Evolutionary conservation across 345 rosid species (phyloP).

Genomic region (Aquilaria malaccensis): DNA sequence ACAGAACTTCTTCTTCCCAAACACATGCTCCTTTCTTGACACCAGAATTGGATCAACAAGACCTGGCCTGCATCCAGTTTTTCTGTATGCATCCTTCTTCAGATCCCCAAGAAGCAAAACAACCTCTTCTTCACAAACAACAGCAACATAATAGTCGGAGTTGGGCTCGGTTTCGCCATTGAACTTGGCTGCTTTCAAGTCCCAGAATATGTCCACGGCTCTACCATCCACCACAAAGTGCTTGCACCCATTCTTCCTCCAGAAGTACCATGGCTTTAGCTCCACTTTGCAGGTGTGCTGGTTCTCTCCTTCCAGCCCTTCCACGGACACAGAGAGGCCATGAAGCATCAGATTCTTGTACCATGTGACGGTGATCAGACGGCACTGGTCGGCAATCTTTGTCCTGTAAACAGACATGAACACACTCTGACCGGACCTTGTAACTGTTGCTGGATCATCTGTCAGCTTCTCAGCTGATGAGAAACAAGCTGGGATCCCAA

Average conservation of each 20-base stretch:
- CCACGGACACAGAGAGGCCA: slow-evolving; percentile 49
- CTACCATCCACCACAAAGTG: slow-evolving; percentile 40
- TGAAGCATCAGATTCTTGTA: slow-evolving; percentile 57
- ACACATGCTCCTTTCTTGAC: slow-evolving; percentile 59
- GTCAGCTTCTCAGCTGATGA: slow-evolving; percentile 38
- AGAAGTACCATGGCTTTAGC: slow-evolving; percentile 71
- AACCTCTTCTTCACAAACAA: slow-evolving; percentile 71
- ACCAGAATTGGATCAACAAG: slow-evolving; percentile 56
- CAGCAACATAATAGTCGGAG: slow-evolving; percentile 71
- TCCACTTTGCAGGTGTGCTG: slow-evolving; percentile 52
- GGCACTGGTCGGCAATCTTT: slow-evolving; percentile 50
- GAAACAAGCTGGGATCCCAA: slow-evolving; percentile 61
- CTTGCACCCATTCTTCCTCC: slow-evolving; percentile 73
- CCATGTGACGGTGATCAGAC: slow-evolving; percentile 57
- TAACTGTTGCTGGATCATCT: slow-evolving; percentile 41
- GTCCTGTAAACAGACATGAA: slow-evolving; percentile 55
- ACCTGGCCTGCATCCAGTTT: slow-evolving; percentile 62
- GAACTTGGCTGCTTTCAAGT: slow-evolving; percentile 57
- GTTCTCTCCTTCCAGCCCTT: slow-evolving; percentile 39
- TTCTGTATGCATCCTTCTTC: slow-evolving; percentile 65
- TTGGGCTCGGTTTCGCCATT: slow-evolving; percentile 60
- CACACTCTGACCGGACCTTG: slow-evolving; percentile 63
- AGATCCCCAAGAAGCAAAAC: slow-evolving; percentile 73
- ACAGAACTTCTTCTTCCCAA: slow-evolving; percentile 53
- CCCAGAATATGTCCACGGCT: slow-evolving; percentile 57